Evolutionary conservation across 2,329 filamentous ascomycete genomes (phyloP).

Genomic region (Teratosphaeria epicoccoides): DNA sequence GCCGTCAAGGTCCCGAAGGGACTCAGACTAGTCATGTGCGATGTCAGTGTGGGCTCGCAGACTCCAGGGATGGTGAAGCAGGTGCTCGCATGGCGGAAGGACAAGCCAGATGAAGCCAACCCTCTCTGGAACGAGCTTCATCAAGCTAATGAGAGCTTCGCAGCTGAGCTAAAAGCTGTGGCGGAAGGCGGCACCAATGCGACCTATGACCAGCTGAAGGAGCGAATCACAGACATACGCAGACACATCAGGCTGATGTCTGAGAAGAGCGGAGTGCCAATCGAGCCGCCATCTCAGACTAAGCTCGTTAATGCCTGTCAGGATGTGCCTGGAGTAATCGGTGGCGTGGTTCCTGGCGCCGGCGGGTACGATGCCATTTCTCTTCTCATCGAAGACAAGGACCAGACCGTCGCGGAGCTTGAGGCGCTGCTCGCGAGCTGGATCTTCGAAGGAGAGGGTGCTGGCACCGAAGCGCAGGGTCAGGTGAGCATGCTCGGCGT

Average conservation of each 20-base stretch:
- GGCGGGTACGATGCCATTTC: slow-evolving; percentile 88
- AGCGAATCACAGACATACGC: slow-evolving; percentile 42
- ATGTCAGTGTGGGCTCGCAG: slow-evolving; percentile 87
- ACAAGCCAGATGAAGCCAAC: slow-evolving; percentile 53
- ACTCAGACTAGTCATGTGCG: slow-evolving; percentile 78
- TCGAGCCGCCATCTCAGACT: slow-evolving; percentile 82
- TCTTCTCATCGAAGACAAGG: slow-evolving; percentile 65
- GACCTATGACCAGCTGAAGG: slow-evolving; percentile 43
- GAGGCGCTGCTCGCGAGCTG: slow-evolving; percentile 55
- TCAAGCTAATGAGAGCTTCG: slow-evolving; percentile 59
- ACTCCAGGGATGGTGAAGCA: slow-evolving; percentile 94
- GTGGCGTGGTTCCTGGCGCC: slow-evolving; percentile 86
- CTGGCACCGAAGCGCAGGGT: slow-evolving; percentile 26
- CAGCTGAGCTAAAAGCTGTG: slow-evolving; percentile 48
- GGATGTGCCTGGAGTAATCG: slow-evolving; percentile 66
- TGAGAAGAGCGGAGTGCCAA: slow-evolving; percentile 60
- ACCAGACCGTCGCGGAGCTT: slow-evolving; percentile 50
- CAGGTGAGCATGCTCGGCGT: slow-evolving; percentile 60
- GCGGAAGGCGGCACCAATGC: slow-evolving; percentile 38
- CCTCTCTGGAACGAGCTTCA: slow-evolving; percentile 68
- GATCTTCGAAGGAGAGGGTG: slow-evolving; percentile 36
- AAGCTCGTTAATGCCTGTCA: slow-evolving; percentile 67
- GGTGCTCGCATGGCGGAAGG: slow-evolving; percentile 69
- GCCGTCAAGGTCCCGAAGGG: slow-evolving; percentile 61
- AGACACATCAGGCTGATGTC: slow-evolving; percentile 68